phyloP scores from a whole-genome alignment of 2,329 filamentous ascomycete species.

The Xylariaceae sp. region DNA sequence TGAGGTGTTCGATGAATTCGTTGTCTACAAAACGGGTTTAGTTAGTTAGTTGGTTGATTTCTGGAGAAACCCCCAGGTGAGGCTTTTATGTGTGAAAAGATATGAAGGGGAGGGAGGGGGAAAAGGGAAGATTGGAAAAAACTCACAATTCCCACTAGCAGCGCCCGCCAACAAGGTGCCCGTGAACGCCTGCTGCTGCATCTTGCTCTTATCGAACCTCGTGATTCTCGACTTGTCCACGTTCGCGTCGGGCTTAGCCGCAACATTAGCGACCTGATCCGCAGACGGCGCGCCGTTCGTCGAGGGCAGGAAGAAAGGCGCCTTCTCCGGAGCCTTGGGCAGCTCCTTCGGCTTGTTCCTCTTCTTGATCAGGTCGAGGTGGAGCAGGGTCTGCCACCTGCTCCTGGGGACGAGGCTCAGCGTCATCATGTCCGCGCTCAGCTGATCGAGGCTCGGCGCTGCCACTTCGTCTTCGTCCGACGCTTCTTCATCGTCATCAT shows the following conservation, averaged over 20 bases:
- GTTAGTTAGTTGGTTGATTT: too few species aligned
- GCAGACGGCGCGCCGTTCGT: slow-evolving; percentile 35
- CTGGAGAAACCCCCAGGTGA: too few species aligned
- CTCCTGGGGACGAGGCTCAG: slow-evolving; percentile 85
- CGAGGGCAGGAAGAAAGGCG: slow-evolving; percentile 88
- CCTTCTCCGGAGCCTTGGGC: slow-evolving; percentile 86
- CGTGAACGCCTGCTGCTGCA: slow-evolving; percentile 56
- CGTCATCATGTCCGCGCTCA: slow-evolving; percentile 78
- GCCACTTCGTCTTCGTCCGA: slow-evolving; percentile 49
- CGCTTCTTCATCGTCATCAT: slow-evolving; percentile 47
- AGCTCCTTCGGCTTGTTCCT: slow-evolving; percentile 92
- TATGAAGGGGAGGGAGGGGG: background rate
- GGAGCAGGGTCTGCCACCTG: slow-evolving; percentile 88
- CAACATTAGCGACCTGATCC: slow-evolving; percentile 24
- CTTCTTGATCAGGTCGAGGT: slow-evolving; percentile 86
- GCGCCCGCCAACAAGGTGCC: slow-evolving; percentile 50
- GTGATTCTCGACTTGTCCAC: slow-evolving; percentile 57
- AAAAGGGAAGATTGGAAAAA: too few species aligned
- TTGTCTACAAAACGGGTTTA: too few species aligned
- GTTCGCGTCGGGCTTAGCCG: slow-evolving; percentile 23
- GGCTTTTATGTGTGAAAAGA: background rate
- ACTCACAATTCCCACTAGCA: slow-evolving; percentile 56
- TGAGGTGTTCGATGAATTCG: slow-evolving; percentile 70
- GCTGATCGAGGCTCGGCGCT: slow-evolving; percentile 62
- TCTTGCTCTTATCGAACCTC: slow-evolving; percentile 54